phyloP scores from a whole-genome alignment of 192 early-diverging fungal species.

The Mortierella antarctica region DNA sequence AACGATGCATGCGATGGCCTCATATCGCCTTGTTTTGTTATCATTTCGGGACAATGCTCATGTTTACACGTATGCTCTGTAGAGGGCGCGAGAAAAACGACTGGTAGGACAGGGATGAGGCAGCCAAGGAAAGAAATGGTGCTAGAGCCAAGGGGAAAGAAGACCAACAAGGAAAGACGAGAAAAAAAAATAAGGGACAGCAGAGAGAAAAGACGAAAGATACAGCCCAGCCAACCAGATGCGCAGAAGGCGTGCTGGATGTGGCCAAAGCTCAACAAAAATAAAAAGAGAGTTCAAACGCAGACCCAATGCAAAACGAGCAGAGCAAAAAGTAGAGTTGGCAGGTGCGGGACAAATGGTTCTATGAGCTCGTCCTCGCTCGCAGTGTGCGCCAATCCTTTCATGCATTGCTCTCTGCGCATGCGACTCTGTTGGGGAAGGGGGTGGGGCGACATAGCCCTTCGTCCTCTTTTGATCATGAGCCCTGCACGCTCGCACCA shows the following conservation, averaged over 20 bases:
- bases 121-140: not conserved
- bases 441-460: not conserved
- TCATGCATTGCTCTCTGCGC: too few relatives aligned
- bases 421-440: not conserved
- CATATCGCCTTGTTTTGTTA: too few relatives aligned
- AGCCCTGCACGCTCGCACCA: not conserved
- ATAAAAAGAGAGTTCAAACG: not conserved
- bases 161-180: not conserved
- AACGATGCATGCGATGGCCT: too few relatives aligned
- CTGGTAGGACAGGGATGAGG: not conserved
- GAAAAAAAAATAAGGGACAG: not conserved
- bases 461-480: not conserved
- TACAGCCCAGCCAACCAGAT: slow-evolving; percentile 5
- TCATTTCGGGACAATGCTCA: too few relatives aligned
- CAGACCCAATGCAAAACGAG: not conserved
- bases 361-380: not conserved
- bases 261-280: slow-evolving; percentile 46
- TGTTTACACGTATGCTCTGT: not conserved
- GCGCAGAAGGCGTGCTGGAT: not conserved
- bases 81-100: not conserved
- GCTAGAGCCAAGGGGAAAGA: slow-evolving; percentile 2
- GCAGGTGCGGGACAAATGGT: not conserved
- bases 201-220: not conserved
- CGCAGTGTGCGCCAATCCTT: not conserved
- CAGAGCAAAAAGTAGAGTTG: not conserved